Evolutionary conservation across 495 filamentous ascomycete species (phyloP).

Genomic region (Hypoxylon trugodes): DNA sequence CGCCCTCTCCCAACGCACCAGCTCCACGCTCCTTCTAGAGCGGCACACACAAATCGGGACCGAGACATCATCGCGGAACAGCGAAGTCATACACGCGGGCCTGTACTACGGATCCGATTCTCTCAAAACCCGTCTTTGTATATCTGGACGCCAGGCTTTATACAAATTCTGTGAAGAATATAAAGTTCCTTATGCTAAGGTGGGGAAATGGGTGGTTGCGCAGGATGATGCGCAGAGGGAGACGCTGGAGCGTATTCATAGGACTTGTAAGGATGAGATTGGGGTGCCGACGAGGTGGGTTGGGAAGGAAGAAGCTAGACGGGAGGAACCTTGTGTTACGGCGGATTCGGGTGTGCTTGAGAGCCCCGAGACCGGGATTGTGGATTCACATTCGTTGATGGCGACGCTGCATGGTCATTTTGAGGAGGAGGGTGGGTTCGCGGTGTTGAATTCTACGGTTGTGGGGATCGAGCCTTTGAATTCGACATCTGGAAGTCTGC

Average conservation of each 20-base stretch:
- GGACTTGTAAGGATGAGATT: constrained; percentile 66
- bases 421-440: constrained; percentile 77
- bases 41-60: constrained; percentile 79
- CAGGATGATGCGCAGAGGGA: constrained; percentile 76
- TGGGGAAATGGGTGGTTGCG: constrained; percentile 95
- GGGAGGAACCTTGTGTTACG: constrained; percentile 76
- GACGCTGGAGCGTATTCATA: constrained; percentile 70
- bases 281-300: constrained; percentile 80
- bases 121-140: constrained; percentile 86
- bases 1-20: constrained; percentile 65
- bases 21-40: constrained; percentile 82
- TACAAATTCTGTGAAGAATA: constrained; percentile 78
- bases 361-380: constrained; percentile 84
- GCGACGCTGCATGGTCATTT: constrained; percentile 75
- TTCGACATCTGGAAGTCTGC: constrained; percentile 64
- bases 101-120: constrained; percentile 84
- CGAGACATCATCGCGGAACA: constrained; percentile 93
- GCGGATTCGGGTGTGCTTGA: constrained; percentile 81
- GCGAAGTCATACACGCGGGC: constrained; percentile 96
- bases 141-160: constrained; percentile 75
- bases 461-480: constrained; percentile 62
- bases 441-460: constrained; percentile 72
- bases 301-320: constrained; percentile 62
- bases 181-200: constrained; percentile 73
- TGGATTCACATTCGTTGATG: constrained; percentile 90